Conservation (phyloP, 1,284 basidiomycete genomes). For the Ceratobasidium theobromae region DNA sequence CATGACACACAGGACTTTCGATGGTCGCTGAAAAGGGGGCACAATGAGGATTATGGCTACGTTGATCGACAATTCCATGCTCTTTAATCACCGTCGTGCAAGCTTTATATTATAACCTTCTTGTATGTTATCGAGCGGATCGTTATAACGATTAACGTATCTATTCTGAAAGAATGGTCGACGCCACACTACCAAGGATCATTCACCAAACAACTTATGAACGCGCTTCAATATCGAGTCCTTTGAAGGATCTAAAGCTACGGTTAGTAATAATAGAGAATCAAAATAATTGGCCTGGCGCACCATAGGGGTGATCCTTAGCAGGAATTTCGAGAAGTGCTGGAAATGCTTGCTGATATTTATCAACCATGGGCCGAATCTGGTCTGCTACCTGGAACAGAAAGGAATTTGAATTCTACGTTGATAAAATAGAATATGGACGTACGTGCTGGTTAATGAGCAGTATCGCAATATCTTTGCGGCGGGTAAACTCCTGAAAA, state of each 20-base stretch:
- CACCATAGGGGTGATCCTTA: conserved; percentile 91
- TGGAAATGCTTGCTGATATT: conserved; percentile 94
- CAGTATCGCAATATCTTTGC: conserved; percentile 91
- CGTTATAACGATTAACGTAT: neutral
- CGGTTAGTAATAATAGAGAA: neutral
- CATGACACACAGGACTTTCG: conserved; percentile 1
- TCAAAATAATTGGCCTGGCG: conserved; percentile 37
- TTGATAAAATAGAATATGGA: conserved; percentile 9
- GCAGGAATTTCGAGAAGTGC: conserved; percentile 96
- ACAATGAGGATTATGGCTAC: neutral
- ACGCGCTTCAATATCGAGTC: conserved; percentile 97
- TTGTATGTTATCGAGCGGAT: neutral
- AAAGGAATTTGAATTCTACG: neutral
- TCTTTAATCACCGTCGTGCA: neutral
- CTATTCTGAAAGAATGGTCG: neutral
- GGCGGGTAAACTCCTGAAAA: conserved; percentile 89
- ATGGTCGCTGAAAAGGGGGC: conserved; percentile 29
- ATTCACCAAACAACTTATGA: conserved; percentile 93
- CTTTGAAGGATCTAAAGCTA: conserved; percentile 82
- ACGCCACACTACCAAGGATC: conserved; percentile 35
- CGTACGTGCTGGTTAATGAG: conserved; percentile 96
- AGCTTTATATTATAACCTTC: neutral
- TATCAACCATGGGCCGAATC: conserved; percentile 93
- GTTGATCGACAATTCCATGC: neutral
- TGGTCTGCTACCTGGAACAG: conserved; percentile 82